Conservation (phyloP, 2,329 filamentous ascomycete genomes). For the Paramyrothecium roridum region DNA sequence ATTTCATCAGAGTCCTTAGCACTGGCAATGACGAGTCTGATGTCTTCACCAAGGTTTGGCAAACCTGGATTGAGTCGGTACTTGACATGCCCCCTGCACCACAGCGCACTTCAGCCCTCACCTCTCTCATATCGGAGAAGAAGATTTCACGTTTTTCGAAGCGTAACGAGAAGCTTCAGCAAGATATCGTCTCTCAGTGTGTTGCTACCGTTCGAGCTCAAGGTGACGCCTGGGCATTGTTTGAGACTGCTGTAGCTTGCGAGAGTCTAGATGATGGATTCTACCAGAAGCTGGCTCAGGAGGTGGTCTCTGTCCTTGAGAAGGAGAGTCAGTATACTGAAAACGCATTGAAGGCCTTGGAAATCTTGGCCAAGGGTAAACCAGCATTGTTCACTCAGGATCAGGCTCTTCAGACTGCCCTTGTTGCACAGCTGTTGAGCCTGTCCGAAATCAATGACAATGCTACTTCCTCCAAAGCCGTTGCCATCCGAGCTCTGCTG, state of each 20-base stretch:
- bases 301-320: conserved; percentile 28
- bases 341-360: conserved; percentile 40
- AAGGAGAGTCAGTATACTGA: conserved; percentile 21
- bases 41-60: conserved; percentile 41
- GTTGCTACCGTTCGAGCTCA: conserved; percentile 32
- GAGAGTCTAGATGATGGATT: conserved; percentile 33
- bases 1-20: conserved; percentile 58
- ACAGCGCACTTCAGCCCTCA: conserved; percentile 29
- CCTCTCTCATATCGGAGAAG: conserved; percentile 43
- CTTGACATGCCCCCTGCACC: conserved; percentile 25
- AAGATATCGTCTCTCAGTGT: conserved; percentile 38
- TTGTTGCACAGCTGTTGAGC: conserved; percentile 51
- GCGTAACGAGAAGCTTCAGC: conserved; percentile 39
- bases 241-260: conserved; percentile 45
- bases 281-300: conserved; percentile 27
- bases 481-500: conserved; percentile 40
- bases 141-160: conserved; percentile 35
- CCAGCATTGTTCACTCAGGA: conserved; percentile 42
- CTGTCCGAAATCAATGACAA: conserved; percentile 47
- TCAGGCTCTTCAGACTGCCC: conserved; percentile 41
- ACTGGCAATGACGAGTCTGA: conserved; percentile 32
- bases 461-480: conserved; percentile 35
- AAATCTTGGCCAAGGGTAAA: conserved; percentile 42
- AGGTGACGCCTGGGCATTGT: conserved; percentile 37
- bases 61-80: conserved; percentile 37